These are phyloP conservation scores for Aspergillus texensis DNA, from an alignment of 2,329 filamentous ascomycete species.

Conservation along the genomic window DNA sequence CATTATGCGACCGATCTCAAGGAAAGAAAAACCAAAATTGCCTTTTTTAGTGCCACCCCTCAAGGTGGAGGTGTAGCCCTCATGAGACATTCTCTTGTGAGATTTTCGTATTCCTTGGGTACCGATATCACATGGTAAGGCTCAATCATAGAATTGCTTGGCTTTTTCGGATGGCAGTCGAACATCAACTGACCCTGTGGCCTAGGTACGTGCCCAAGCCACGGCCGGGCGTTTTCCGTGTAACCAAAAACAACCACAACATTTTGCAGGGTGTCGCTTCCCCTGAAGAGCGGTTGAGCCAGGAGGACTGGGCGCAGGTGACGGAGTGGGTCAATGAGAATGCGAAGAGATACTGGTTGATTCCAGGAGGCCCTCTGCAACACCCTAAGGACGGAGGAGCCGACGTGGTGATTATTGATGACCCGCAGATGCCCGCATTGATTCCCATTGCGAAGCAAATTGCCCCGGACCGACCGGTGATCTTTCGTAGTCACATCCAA, in stretches of 20 bases:
- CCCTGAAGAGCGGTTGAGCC: conserved; percentile 64
- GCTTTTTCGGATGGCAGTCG: not conserved
- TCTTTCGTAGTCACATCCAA: conserved; percentile 83
- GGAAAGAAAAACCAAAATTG: conserved; percentile 66
- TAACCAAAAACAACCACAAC: conserved; percentile 87
- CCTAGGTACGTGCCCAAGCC: conserved; percentile 73
- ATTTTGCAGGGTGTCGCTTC: conserved; percentile 78
- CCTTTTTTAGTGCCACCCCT: conserved; percentile 79
- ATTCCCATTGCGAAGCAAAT: conserved; percentile 73
- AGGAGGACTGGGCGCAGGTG: conserved; percentile 64
- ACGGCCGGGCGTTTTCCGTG: conserved; percentile 75
- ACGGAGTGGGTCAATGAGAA: conserved; percentile 74
- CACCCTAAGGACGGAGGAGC: conserved; percentile 70
- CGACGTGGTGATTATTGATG: conserved; percentile 76
- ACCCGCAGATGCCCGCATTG: conserved; percentile 80
- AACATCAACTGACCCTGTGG: conserved; percentile 2
- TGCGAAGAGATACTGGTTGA: conserved; percentile 73
- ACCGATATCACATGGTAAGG: conserved; percentile 74
- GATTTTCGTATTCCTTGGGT: conserved; percentile 67
- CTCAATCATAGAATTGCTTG: not conserved
- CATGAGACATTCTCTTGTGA: conserved; percentile 77
- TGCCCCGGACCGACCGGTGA: conserved; percentile 73
- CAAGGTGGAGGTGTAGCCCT: conserved; percentile 82
- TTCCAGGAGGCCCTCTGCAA: conserved; percentile 66
- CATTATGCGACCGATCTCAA: conserved; percentile 67